Evolutionary conservation across 106 monocot genomes (phyloP), one percentile per base, ranked within the genome.

Genomic region (Chionographis japonica): DNA sequence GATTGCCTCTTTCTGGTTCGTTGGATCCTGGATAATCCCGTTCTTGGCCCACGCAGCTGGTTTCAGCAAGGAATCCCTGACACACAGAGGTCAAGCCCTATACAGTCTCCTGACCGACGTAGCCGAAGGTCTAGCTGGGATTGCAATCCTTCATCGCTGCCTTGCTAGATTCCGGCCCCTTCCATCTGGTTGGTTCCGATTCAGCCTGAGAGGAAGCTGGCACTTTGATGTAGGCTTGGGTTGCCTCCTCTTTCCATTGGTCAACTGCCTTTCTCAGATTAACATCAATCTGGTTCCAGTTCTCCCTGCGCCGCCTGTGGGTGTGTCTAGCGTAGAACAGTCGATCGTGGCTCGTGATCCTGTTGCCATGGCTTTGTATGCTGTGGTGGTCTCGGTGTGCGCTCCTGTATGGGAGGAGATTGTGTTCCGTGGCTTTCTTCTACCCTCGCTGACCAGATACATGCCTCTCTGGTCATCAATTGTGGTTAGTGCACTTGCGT

Each of bases 351-450:
- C 86, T 36, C 81, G 86, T 36, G 86, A 86, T 56, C 81, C 86
- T 40, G 79, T 86, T 19, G 86, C 86, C 9, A 86, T 86, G 86
- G 86, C 75, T 58, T 58, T 81, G 13, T 86, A 86, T 55, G 81
- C 78, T 1, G 68, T 82, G 17, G 86, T 86, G 6, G 81, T 86
- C 38, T 72, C 79, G 12, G 78, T 86, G 2, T 86, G 86, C 46
- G 86, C 86, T 4, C 86, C 86, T 0, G 50, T 82, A 0, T 86
- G 86, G 86, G 86, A 86, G 60, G 86, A 86, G 69, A 78, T 86
- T 12, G 72, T 86, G 17, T 86, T 86, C 60, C 46, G 86, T 35
- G 86, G 86, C 4, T 86, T 86, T 52, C 69, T 86, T 13, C 76
- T 82, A 4, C 86, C 82, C 12, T 86, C 86, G 6, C 49, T 86